phyloP scores from a whole-genome alignment of 148 eudicot genomes.

The Tetragonia tetragonoides region DNA sequence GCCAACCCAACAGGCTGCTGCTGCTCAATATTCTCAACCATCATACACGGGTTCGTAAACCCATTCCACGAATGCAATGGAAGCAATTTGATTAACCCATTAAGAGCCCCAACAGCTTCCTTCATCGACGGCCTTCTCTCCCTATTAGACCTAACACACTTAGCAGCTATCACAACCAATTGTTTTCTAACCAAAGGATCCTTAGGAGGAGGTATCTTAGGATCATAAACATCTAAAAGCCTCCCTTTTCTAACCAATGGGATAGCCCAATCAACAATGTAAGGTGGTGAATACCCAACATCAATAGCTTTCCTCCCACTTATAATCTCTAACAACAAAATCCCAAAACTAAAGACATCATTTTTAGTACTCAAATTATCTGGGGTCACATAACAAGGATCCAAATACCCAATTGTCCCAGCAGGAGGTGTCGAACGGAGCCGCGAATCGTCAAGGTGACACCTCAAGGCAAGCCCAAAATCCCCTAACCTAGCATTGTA shows the following conservation, averaged over 20 bases:
- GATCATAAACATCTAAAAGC: slow-evolving; percentile 56
- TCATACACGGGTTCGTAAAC: slow-evolving; percentile 73
- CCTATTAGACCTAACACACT: slow-evolving; percentile 83
- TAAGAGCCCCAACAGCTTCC: slow-evolving; percentile 62
- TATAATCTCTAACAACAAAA: slow-evolving; percentile 78
- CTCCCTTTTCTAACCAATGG: slow-evolving; percentile 81
- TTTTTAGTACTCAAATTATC: slow-evolving; percentile 82
- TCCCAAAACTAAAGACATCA: slow-evolving; percentile 94
- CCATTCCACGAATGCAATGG: slow-evolving; percentile 81
- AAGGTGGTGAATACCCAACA: slow-evolving; percentile 80
- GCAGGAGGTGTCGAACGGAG: slow-evolving; percentile 83
- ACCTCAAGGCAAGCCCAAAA: slow-evolving; percentile 73
- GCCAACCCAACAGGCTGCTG: slow-evolving; percentile 47
- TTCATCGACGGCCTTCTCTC: slow-evolving; percentile 89
- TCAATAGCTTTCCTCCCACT: slow-evolving; percentile 95
- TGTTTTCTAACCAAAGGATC: slow-evolving; percentile 70
- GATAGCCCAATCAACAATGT: slow-evolving; percentile 92
- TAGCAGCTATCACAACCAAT: slow-evolving; percentile 75
- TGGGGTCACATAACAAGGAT: slow-evolving; percentile 85
- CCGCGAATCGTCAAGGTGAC: slow-evolving; percentile 48
- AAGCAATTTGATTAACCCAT: slow-evolving; percentile 53
- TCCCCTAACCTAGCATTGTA: slow-evolving; percentile 70
- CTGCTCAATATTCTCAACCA: slow-evolving; percentile 61
- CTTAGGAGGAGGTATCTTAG: slow-evolving; percentile 68
- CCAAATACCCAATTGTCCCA: slow-evolving; percentile 91